Percentiles rank a stretch among this genome's conserved stretches.
Evolutionary conservation across 2,329 filamentous ascomycete genomes (phyloP).

Genomic region (Colletotrichum paranaense): DNA sequence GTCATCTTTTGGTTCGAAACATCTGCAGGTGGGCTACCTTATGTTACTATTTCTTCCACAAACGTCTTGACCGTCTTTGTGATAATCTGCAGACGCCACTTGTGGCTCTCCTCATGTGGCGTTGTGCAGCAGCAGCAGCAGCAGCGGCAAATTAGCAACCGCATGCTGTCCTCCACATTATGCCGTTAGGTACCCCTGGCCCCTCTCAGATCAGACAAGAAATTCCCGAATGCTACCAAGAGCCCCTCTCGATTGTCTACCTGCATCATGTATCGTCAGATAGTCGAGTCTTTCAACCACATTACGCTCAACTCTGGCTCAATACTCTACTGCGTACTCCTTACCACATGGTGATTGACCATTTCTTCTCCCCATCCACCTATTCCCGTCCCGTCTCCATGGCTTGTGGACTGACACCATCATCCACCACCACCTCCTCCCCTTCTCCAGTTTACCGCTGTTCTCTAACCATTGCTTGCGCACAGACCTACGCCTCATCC

Average conservation of each 20-base stretch:
- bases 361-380: neutral
- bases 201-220: conserved; percentile 7
- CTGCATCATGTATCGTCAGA: conserved; percentile 1
- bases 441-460: neutral
- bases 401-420: neutral
- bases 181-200: neutral
- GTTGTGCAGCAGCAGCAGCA: neutral
- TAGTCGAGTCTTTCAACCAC: conserved; percentile 5
- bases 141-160: too few relatives aligned
- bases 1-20: conserved; percentile 23
- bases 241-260: neutral
- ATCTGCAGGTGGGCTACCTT: neutral
- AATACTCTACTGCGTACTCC: too few relatives aligned
- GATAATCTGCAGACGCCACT: neutral
- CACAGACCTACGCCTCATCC: neutral
- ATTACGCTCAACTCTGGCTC: neutral
- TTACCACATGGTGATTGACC: neutral
- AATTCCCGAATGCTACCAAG: conserved; percentile 8
- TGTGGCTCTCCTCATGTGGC: conserved; percentile 7
- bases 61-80: conserved; percentile 11
- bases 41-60: neutral
- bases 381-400: neutral
- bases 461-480: neutral
- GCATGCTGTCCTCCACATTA: too few relatives aligned
- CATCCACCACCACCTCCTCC: neutral